Evolutionary conservation across 1,284 basidiomycete species (phyloP), one percentile per base, ranked within the genome.

Genomic region (Rhodotorula sp.): DNA sequence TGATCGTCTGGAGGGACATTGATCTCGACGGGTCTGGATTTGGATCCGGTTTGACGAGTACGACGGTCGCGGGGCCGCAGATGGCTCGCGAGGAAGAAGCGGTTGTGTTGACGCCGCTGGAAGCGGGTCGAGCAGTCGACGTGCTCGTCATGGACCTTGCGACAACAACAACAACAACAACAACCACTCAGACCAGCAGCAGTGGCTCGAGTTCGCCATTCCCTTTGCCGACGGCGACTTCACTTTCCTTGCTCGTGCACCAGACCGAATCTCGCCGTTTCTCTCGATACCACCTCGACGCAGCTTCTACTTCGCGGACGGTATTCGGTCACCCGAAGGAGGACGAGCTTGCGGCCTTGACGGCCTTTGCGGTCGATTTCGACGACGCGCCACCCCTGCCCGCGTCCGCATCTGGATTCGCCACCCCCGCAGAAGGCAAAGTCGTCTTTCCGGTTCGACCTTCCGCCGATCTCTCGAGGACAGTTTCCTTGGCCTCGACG

Each of bases 111-210:
- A 34, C 67, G 52, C 79, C 84, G 54, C 81, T 81, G 47, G 80
- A 82, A 46, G 84, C 83, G 39, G 68, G 63, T 10, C 77, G 69
- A 64, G 84, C 82, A 39, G 82, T 79, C 4, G 84, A 58, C 29
- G 49, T 51, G 12, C 23, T 61, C 48, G 51, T 52, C 18, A 29
- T 66, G 18, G 64, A 64, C 14, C n/a, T 57, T 18, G 21, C 64
- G 10, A 15, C 39, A 43, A 43, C 39, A 43, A 43, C 39, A 43
- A 43, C 39, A 43, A 43, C 39, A 14, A 43, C 39, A 14, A 43
- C 39, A 14, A 43, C 39, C 1, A 43, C 39, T 12, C 39, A 43
- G 39, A 43, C 39, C 12, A 43, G 39, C 39, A 14, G 39, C 39
- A 43, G 39, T 43, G 39, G 49, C 8, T 60, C 21, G 52, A 68